Conservation (phyloP, 2,329 filamentous ascomycete genomes). For the Cordyceps cateniannulata region DNA sequence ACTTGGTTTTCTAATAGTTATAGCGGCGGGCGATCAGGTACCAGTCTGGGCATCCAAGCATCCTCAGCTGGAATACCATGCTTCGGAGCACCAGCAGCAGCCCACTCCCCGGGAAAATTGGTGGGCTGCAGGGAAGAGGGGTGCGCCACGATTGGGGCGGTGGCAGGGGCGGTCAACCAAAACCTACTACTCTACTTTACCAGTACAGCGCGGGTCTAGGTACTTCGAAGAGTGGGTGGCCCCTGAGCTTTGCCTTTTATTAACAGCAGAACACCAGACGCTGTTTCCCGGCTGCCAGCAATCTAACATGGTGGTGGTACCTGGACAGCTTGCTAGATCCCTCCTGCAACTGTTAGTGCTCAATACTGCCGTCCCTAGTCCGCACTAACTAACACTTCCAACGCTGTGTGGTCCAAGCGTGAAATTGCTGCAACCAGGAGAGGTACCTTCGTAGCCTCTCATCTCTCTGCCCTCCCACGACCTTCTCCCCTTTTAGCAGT, state of each 20-base stretch:
- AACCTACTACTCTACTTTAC: no score
- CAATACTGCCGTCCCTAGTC: not conserved
- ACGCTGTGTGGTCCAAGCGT: slow-evolving; percentile 13
- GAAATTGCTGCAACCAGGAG: slow-evolving; percentile 15
- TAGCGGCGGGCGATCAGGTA: not conserved
- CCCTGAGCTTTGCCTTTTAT: not conserved
- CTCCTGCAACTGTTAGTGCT: not conserved
- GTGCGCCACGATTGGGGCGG: not conserved
- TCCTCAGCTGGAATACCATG: no score
- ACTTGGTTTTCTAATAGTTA: not conserved
- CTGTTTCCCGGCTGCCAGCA: not conserved
- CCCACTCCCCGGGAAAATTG: slow-evolving; percentile 12
- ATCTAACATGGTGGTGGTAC: not conserved
- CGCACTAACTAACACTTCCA: not conserved
- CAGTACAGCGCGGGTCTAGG: not conserved
- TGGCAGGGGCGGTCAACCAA: slow-evolving; percentile 13
- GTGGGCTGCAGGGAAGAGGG: slow-evolving; percentile 9
- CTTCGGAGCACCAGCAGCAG: not conserved
- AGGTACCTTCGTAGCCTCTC: not conserved
- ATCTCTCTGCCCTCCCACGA: slow-evolving; percentile 12
- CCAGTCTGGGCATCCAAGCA: no score
- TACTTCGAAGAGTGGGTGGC: slow-evolving; percentile 2
- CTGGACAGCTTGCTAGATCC: not conserved
- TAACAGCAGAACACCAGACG: not conserved
- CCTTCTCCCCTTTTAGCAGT: slow-evolving; percentile 16